A percentile compares a stretch with the other conserved stretches of the same genome.
Conservation (phyloP, 2,329 filamentous ascomycete species). For the Fusarium duplospermum region DNA sequence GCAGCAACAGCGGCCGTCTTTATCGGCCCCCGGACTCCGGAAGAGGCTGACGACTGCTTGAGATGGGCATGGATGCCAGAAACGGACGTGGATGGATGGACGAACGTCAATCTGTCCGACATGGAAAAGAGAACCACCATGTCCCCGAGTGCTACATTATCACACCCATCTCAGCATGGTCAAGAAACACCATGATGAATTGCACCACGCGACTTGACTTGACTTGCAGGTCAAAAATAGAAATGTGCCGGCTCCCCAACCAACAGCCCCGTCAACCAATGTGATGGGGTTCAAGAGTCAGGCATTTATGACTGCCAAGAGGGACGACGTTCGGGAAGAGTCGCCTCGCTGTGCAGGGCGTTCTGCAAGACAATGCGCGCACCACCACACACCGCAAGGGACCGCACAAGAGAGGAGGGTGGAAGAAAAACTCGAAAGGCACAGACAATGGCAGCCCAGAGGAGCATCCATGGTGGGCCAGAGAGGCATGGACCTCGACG, state of each 20-base stretch:
- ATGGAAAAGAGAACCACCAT: not conserved
- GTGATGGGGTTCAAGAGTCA: constrained; percentile 18
- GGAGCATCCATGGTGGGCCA: constrained; percentile 22
- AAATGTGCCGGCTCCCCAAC: constrained; percentile 3
- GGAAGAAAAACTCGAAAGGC: constrained; percentile 5
- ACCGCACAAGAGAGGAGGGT: not conserved
- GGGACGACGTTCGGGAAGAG: constrained; percentile 4
- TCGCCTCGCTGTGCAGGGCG: not conserved
- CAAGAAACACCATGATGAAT: constrained; percentile 8
- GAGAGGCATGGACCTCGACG: constrained; percentile 14
- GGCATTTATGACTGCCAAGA: constrained; percentile 16
- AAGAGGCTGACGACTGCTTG: not conserved
- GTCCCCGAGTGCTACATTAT: constrained; percentile 1
- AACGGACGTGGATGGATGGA: not conserved
- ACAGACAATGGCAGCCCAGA: constrained; percentile 5
- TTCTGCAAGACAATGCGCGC: constrained; percentile 4
- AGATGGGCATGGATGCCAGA: not conserved
- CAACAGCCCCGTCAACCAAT: not conserved
- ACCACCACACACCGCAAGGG: not conserved
- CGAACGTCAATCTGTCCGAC: not conserved
- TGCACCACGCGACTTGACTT: not conserved
- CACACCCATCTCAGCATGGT: constrained; percentile 1
- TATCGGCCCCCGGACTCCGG: constrained; percentile 14
- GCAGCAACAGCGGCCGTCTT: constrained; percentile 26
- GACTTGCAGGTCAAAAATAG: not conserved